Conservation (phyloP, 1,139 yeast species). For the Pichia kudriavzevii region DNA sequence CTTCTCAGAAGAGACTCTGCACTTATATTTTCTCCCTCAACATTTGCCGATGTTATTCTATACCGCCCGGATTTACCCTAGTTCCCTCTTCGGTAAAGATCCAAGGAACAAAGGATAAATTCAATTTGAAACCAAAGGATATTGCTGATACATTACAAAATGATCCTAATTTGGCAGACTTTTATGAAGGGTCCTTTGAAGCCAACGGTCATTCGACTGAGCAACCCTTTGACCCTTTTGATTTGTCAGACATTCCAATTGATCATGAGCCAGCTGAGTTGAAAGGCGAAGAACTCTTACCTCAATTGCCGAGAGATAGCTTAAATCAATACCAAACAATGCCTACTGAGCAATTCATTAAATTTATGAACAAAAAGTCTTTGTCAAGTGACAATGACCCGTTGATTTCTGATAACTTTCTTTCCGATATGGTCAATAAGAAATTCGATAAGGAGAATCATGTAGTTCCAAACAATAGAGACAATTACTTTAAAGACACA, state of each 20-base stretch:
- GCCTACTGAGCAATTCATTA: conserved; percentile 20
- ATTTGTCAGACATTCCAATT: conserved; percentile 20
- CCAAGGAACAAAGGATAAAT: no score
- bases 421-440: conserved; percentile 4
- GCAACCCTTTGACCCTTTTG: conserved; percentile 15
- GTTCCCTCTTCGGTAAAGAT: no score
- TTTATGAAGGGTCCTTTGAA: no score
- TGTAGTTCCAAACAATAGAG: no score
- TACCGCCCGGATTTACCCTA: conserved; percentile 7
- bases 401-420: conserved; percentile 3
- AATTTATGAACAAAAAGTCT: conserved; percentile 12
- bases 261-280: no score
- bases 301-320: no score
- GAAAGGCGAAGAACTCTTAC: no score
- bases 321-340: conserved; percentile 17
- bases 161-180: conserved; percentile 26
- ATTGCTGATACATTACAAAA: conserved; percentile 21
- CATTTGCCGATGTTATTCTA: conserved; percentile 1
- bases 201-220: no score
- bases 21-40: no score
- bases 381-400: not conserved
- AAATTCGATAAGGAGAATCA: no score
- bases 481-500: no score
- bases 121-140: conserved; percentile 7
- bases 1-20: no score